A percentile compares a stretch with the other conserved stretches of the same genome.
Conservation (phyloP, 768 basidiomycete genomes). For the Xerocomus spinulosus region DNA sequence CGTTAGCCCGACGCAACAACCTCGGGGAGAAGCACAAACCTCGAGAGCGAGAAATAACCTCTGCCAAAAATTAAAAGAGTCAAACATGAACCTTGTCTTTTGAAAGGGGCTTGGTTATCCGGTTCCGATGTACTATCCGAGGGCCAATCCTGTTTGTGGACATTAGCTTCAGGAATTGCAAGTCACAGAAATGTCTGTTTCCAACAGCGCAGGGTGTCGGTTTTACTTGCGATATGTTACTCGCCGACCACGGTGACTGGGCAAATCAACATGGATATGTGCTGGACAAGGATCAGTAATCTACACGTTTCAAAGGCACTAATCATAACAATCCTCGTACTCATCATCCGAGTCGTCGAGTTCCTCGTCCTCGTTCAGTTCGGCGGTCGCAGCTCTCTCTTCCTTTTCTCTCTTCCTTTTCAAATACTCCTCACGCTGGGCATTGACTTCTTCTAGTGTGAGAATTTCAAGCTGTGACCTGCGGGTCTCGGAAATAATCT, state of each 20-base stretch:
- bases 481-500: slow-evolving; percentile 18
- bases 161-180: neutral
- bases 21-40: too few species aligned
- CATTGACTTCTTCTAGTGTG: slow-evolving; percentile 16
- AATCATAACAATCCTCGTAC: neutral
- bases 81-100: too few species aligned
- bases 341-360: slow-evolving; percentile 9
- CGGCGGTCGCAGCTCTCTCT: slow-evolving; percentile 8
- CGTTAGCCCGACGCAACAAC: too few species aligned
- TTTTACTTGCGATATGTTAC: too few species aligned
- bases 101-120: neutral
- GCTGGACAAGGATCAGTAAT: neutral
- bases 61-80: too few species aligned
- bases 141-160: neutral
- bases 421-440: slow-evolving; percentile 1
- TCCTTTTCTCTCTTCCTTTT: slow-evolving; percentile 1
- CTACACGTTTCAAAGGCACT: neutral
- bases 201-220: too few species aligned
- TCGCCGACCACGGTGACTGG: too few species aligned
- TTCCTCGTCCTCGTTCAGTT: slow-evolving; percentile 10
- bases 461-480: slow-evolving; percentile 22
- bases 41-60: too few species aligned
- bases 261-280: neutral
- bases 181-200: too few species aligned
- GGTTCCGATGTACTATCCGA: neutral